A percentile compares a stretch with the other conserved stretches of the same genome.
phyloP scores from a whole-genome alignment of 2,329 filamentous ascomycete genomes.

The Calycina herbarum region DNA sequence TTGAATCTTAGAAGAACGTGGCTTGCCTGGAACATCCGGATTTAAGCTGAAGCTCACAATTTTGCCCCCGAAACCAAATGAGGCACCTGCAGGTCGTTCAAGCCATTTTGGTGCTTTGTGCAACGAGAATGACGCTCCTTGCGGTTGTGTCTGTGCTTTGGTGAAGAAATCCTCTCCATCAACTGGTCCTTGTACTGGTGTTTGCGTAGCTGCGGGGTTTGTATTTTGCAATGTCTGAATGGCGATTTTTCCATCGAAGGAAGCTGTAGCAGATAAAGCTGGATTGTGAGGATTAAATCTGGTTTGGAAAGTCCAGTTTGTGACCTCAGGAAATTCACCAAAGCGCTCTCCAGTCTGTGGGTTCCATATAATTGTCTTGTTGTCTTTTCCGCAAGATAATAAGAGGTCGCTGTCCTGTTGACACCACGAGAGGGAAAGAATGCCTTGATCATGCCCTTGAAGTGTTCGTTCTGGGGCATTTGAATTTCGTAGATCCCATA shows the following conservation, averaged over 20 bases:
- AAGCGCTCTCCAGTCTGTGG: slow-evolving; percentile 83
- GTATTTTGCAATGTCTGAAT: slow-evolving; percentile 95
- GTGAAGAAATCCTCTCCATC: slow-evolving; percentile 97
- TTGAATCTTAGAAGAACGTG: slow-evolving; percentile 70
- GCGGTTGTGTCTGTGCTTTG: slow-evolving; percentile 86
- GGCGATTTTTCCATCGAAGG: slow-evolving; percentile 94
- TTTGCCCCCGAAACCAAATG: slow-evolving; percentile 95
- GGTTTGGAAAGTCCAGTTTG: slow-evolving; percentile 99
- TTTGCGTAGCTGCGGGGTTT: slow-evolving; percentile 71
- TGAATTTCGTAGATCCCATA: slow-evolving; percentile 96
- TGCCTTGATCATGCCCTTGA: slow-evolving; percentile 89
- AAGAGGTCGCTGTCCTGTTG: slow-evolving; percentile 84
- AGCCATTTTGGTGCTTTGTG: slow-evolving; percentile 87
- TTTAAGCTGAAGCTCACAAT: slow-evolving; percentile 72
- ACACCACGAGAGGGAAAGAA: slow-evolving; percentile 95
- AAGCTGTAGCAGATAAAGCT: slow-evolving; percentile 87
- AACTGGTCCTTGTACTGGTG: slow-evolving; percentile 64
- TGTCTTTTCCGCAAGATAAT: slow-evolving; percentile 94
- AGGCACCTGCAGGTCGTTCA: slow-evolving; percentile 78
- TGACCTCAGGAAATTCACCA: slow-evolving; percentile 93
- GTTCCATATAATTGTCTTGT: slow-evolving; percentile 94
- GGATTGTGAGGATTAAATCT: slow-evolving; percentile 93
- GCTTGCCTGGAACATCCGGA: slow-evolving; percentile 60
- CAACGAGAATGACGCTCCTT: slow-evolving; percentile 85
- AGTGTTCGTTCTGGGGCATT: slow-evolving; percentile 89